These are phyloP conservation scores for Gloeophyllum trabeum DNA, from an alignment of 768 basidiomycete species.

Conservation along the genomic window DNA sequence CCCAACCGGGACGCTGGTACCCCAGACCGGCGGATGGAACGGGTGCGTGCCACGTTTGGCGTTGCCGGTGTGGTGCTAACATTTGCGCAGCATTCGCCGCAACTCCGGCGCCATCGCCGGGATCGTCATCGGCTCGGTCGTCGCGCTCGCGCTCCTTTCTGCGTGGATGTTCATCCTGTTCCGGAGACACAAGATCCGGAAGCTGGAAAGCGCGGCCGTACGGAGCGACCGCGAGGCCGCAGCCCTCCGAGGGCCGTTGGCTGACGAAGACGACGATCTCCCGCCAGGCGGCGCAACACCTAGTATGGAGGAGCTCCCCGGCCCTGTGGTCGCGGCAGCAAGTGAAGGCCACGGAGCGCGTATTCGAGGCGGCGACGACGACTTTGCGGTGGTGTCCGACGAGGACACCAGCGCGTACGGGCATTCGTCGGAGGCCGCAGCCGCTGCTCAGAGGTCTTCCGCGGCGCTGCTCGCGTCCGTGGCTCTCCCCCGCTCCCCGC, in stretches of 20 bases:
- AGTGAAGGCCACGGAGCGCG: background rate
- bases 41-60: slow-evolving; percentile 6
- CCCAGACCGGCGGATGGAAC: slow-evolving; percentile 6
- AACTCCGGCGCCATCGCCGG: slow-evolving; percentile 14
- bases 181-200: slow-evolving; percentile 10
- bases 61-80: background rate
- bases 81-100: slow-evolving; percentile 10
- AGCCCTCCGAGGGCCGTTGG: background rate
- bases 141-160: slow-evolving; percentile 9
- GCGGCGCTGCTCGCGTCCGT: too few relatives aligned
- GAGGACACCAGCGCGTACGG: too few relatives aligned
- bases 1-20: slow-evolving; percentile 13
- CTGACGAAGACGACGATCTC: background rate
- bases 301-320: background rate
- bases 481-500: too few relatives aligned
- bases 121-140: slow-evolving; percentile 11
- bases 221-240: background rate
- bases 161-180: slow-evolving; percentile 10
- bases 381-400: background rate
- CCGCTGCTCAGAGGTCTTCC: too few relatives aligned
- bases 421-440: too few relatives aligned
- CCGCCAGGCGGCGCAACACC: background rate
- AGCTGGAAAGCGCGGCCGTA: background rate
- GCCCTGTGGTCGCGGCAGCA: background rate
- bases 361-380: background rate